phyloP scores from a whole-genome alignment of 257 asterid genomes.

The Plectranthus barbatus region DNA sequence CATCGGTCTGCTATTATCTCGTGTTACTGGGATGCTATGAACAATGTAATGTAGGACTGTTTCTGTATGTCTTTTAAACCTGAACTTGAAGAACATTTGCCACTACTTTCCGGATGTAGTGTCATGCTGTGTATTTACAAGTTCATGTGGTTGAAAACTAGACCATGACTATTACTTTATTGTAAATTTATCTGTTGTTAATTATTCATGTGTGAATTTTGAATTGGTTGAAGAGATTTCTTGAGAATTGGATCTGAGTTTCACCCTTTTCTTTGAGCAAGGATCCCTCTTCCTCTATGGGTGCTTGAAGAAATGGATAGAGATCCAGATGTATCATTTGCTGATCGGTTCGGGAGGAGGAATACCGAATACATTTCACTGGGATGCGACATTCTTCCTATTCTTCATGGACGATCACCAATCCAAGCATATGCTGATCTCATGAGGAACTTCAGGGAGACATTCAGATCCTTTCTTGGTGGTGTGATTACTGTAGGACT shows the following conservation, averaged over 20 bases:
- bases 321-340: slow-evolving; percentile 53
- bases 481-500: slow-evolving; percentile 52
- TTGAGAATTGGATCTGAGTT: slow-evolving; percentile 19
- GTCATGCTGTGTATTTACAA: neutral
- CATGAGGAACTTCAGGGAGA: slow-evolving; percentile 67
- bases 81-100: neutral
- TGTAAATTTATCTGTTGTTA: neutral
- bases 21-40: slow-evolving; percentile 2
- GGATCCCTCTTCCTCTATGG: slow-evolving; percentile 85
- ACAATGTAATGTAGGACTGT: neutral
- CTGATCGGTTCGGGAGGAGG: slow-evolving; percentile 63
- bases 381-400: slow-evolving; percentile 71
- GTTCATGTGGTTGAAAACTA: neutral
- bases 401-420: slow-evolving; percentile 69
- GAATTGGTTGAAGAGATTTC: too few species aligned
- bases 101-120: neutral
- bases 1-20: neutral
- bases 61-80: neutral
- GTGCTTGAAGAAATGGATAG: slow-evolving; percentile 62
- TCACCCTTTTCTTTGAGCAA: slow-evolving; percentile 25
- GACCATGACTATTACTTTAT: neutral
- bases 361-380: slow-evolving; percentile 61
- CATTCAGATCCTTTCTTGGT: slow-evolving; percentile 59
- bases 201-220: neutral
- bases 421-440: slow-evolving; percentile 71